phyloP scores from a whole-genome alignment of 805 yeast species.

The Isabelozyma gotoi region DNA sequence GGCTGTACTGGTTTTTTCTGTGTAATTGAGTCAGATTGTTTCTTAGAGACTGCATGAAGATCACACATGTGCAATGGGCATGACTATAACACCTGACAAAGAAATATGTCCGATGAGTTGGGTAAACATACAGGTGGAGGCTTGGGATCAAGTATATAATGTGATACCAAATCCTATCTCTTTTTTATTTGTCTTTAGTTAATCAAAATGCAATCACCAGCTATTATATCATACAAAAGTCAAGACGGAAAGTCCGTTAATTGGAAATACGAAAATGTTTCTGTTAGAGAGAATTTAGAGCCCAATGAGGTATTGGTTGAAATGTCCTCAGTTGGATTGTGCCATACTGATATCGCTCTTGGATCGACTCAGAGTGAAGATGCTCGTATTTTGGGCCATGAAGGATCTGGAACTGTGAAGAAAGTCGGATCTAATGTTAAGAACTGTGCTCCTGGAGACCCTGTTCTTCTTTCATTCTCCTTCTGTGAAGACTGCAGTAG shows the following conservation, averaged over 20 bases:
- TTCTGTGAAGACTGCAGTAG: conserved; percentile 4
- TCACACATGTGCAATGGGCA: too few species aligned
- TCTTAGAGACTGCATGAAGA: too few species aligned
- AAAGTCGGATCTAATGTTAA: conserved; percentile 33
- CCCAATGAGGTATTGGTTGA: conserved; percentile 7
- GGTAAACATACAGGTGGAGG: neutral
- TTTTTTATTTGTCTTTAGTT: too few species aligned
- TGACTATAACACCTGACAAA: too few species aligned
- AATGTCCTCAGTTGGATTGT: conserved; percentile 6
- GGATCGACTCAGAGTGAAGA: conserved; percentile 1
- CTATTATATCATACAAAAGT: conserved; percentile 7
- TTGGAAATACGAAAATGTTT: conserved; percentile 6
- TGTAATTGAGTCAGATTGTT: too few species aligned
- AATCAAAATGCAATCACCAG: conserved; percentile 1
- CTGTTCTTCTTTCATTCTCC: conserved; percentile 7
- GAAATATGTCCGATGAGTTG: too few species aligned
- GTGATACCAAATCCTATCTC: neutral
- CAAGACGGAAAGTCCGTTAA: conserved; percentile 4
- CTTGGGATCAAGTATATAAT: neutral
- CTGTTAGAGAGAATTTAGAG: conserved; percentile 6
- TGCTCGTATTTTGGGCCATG: conserved; percentile 20
- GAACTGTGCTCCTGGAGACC: conserved; percentile 39
- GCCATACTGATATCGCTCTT: conserved; percentile 6
- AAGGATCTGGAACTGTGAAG: conserved; percentile 20
- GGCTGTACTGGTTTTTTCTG: too few species aligned